A percentile compares a stretch with the other conserved stretches of the same genome.
Conservation (phyloP, 1,284 basidiomycete genomes). For the Schizophyllum amplum region DNA sequence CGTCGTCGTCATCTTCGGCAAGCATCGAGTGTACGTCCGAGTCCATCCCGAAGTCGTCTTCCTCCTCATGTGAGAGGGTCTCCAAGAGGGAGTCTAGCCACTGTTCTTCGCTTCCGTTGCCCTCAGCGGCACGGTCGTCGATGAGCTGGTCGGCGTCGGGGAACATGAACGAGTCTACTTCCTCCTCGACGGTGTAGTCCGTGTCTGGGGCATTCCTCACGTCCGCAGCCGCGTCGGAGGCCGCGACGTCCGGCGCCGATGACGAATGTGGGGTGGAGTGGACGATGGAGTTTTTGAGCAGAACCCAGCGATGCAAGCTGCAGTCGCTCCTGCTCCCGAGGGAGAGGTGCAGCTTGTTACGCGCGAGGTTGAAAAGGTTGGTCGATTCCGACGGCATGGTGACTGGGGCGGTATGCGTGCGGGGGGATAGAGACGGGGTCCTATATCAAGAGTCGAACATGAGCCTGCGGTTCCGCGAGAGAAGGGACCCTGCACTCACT, state of each 20-base stretch:
- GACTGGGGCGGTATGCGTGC: constrained; percentile 13
- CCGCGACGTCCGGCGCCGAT: constrained; percentile 23
- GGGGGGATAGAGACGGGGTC: constrained; percentile 7
- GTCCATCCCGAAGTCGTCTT: constrained; percentile 40
- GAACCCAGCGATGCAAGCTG: constrained; percentile 77
- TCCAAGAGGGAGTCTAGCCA: constrained; percentile 76
- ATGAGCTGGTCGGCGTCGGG: constrained; percentile 60
- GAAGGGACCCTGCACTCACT: constrained; percentile 11
- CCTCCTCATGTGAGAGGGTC: constrained; percentile 55
- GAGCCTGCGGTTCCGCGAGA: not conserved
- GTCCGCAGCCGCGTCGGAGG: constrained; percentile 25
- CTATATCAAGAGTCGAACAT: not conserved
- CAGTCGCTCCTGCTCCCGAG: constrained; percentile 52
- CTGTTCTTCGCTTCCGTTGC: constrained; percentile 52
- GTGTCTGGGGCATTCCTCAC: constrained; percentile 28
- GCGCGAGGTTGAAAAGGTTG: constrained; percentile 54
- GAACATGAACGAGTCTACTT: constrained; percentile 64
- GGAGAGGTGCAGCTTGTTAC: constrained; percentile 63
- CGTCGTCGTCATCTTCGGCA: constrained; percentile 48
- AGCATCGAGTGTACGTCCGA: constrained; percentile 33
- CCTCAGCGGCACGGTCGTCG: constrained; percentile 24
- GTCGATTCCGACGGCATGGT: constrained; percentile 40
- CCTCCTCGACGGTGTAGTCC: constrained; percentile 33
- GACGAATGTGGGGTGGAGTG: constrained; percentile 35
- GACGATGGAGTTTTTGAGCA: constrained; percentile 75